Evolutionary conservation across 225 moss, liverwort and hornwort species (phyloP).

Genomic region (Pseudisothecium myosuroides): DNA sequence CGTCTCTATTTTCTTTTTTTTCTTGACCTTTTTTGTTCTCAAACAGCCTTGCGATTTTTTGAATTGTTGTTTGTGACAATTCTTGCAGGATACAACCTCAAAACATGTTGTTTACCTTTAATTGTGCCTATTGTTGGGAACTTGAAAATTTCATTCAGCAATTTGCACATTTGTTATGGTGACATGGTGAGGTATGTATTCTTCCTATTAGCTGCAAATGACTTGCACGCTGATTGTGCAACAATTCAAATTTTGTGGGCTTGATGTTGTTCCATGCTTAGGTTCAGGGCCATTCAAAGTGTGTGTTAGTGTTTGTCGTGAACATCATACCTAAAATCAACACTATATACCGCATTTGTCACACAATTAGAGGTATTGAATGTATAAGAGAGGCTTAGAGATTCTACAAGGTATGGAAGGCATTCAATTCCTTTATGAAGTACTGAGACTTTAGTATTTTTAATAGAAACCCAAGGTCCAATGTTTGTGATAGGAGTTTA

Average conservation of each 20-base stretch:
- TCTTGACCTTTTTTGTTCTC: neutral
- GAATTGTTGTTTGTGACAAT: neutral
- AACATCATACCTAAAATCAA: neutral
- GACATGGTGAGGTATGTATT: conserved; percentile 43
- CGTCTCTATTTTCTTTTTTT: neutral
- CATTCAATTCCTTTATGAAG: neutral
- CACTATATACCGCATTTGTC: neutral
- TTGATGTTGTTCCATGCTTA: neutral
- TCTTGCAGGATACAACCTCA: conserved; percentile 51
- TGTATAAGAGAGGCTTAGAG: neutral
- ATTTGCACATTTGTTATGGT: conserved; percentile 76
- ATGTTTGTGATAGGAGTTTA: neutral
- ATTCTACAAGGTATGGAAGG: neutral
- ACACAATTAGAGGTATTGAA: neutral
- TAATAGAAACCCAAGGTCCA: too few relatives aligned
- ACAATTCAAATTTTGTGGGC: neutral
- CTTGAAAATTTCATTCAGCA: conserved; percentile 77
- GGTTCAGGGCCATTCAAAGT: neutral
- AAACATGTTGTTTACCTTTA: conserved; percentile 68
- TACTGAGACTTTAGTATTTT: neutral
- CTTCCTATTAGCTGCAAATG: neutral
- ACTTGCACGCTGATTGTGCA: neutral
- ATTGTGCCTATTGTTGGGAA: conserved; percentile 82
- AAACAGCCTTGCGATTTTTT: neutral
- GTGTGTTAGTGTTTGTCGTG: neutral